These are phyloP conservation scores for Ascoidea rubescens DNA, from an alignment of 805 yeast genomes.

Conservation along the genomic window DNA sequence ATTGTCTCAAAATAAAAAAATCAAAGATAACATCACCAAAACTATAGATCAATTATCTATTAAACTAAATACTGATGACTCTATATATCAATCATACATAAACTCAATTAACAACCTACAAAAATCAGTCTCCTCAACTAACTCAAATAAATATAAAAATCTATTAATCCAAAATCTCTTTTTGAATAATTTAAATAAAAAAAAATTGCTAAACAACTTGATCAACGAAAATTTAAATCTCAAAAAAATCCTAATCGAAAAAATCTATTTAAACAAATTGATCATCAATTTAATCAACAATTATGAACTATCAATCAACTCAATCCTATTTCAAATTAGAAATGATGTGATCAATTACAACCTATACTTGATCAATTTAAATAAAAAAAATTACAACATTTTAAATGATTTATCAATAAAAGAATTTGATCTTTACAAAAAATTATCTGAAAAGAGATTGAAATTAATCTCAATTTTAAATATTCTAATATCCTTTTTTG, in stretches of 20 bases:
- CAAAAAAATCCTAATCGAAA: background rate
- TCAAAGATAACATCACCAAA: constrained; percentile 5
- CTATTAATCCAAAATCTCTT: too few species aligned
- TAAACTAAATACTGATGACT: background rate
- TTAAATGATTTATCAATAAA: background rate
- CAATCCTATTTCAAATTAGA: constrained; percentile 5
- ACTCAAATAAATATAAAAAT: background rate
- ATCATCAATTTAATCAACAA: constrained; percentile 6
- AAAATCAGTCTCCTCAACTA: background rate
- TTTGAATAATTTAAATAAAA: background rate
- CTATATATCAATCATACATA: background rate
- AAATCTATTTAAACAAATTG: background rate
- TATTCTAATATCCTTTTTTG: background rate
- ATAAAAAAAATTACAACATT: constrained; percentile 1
- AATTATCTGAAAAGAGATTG: constrained; percentile 2
- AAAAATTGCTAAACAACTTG: constrained; percentile 1
- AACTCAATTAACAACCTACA: background rate
- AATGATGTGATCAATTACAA: constrained; percentile 8
- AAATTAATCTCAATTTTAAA: constrained; percentile 2
- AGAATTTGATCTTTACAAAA: constrained; percentile 3
- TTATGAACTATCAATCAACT: constrained; percentile 8
- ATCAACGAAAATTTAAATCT: constrained; percentile 1
- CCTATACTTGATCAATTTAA: constrained; percentile 1
- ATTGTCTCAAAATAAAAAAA: constrained; percentile 2
- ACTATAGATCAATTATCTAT: constrained; percentile 4